Conservation (phyloP, 2,329 filamentous ascomycete species). For the Bipolaris bicolor region DNA sequence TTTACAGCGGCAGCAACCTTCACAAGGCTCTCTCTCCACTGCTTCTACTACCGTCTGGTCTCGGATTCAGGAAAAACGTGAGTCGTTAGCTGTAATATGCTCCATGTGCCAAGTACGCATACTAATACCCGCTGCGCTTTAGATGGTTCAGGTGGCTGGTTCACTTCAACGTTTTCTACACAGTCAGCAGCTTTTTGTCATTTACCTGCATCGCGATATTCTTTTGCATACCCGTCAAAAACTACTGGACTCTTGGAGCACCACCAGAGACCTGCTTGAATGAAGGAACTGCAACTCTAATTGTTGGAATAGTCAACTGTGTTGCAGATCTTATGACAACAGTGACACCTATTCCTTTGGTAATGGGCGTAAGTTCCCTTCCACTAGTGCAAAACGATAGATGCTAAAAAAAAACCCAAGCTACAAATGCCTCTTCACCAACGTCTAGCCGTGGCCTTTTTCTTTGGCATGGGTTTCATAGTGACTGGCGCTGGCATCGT, state of each 20-base stretch:
- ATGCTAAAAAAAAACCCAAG: slow-evolving; percentile 1
- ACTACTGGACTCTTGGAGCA: slow-evolving; percentile 52
- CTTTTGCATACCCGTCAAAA: slow-evolving; percentile 50
- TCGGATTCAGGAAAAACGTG: slow-evolving; percentile 45
- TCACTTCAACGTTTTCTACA: slow-evolving; percentile 48
- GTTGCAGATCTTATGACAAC: slow-evolving; percentile 53
- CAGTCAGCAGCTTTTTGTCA: slow-evolving; percentile 46
- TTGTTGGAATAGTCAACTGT: slow-evolving; percentile 52
- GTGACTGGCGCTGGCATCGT: slow-evolving; percentile 53
- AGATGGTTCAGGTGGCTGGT: slow-evolving; percentile 50
- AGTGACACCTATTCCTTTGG: slow-evolving; percentile 52
- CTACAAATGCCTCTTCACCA: slow-evolving; percentile 53
- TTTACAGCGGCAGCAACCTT: slow-evolving; percentile 53
- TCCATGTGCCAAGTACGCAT: neutral
- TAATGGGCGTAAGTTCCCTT: slow-evolving; percentile 38
- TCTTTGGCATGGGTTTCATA: slow-evolving; percentile 52
- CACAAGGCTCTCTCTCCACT: slow-evolving; percentile 53
- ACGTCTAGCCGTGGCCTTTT: slow-evolving; percentile 47
- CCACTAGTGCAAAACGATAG: neutral
- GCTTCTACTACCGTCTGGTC: slow-evolving; percentile 55
- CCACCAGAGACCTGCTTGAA: slow-evolving; percentile 46
- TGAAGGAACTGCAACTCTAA: slow-evolving; percentile 50
- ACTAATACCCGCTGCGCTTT: neutral
- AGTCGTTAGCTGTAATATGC: neutral
- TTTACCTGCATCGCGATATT: slow-evolving; percentile 48